phyloP scores from a whole-genome alignment of 306 rosid genomes.

The Quercus cerris region DNA sequence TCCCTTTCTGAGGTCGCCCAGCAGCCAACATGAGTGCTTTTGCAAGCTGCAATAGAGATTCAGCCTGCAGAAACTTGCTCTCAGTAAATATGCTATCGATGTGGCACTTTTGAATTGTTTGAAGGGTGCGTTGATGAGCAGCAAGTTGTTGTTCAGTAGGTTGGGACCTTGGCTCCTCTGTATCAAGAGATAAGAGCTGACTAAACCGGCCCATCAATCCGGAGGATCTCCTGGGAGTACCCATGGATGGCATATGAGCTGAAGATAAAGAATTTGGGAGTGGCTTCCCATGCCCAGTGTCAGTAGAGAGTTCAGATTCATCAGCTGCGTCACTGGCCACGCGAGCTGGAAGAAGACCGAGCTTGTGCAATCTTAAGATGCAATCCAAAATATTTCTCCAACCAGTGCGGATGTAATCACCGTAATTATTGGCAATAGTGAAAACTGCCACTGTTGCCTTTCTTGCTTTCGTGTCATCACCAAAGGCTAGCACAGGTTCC shows the following conservation, averaged over 20 bases:
- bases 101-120: conserved; percentile 89
- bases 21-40: conserved; percentile 93
- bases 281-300: conserved; percentile 75
- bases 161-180: conserved; percentile 95
- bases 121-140: conserved; percentile 94
- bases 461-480: conserved; percentile 94
- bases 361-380: conserved; percentile 89
- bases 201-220: conserved; percentile 98
- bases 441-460: conserved; percentile 93
- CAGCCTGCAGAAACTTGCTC: conserved; percentile 95
- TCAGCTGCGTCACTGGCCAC: conserved; percentile 98
- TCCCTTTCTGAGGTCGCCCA: conserved; percentile 86
- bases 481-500: conserved; percentile 91
- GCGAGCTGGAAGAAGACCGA: conserved; percentile 96
- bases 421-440: conserved; percentile 91
- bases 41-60: conserved; percentile 91
- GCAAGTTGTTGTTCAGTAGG: conserved; percentile 99
- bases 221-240: conserved; percentile 92
- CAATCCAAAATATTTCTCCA: conserved; percentile 99
- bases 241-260: conserved; percentile 71
- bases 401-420: conserved; percentile 91
- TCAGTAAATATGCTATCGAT: conserved; percentile 93
- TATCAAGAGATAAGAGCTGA: conserved; percentile 94
- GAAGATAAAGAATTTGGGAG: conserved; percentile 72
- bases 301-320: conserved; percentile 78